These are phyloP conservation scores for Durusdinium trenchii DNA, from an alignment of 73 alveolate species.

Conservation along the genomic window DNA sequence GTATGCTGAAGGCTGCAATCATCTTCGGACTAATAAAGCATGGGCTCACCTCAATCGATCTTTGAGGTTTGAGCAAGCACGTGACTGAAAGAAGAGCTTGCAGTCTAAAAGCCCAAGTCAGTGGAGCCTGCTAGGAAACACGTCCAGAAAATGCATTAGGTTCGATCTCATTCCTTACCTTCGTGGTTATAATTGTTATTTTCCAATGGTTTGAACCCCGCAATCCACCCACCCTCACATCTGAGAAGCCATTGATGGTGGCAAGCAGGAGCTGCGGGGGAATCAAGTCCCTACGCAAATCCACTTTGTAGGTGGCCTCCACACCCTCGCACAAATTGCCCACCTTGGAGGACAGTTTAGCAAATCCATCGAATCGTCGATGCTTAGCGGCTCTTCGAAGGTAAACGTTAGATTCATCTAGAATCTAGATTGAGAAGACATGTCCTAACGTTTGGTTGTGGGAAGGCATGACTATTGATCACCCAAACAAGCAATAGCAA, in stretches of 20 bases:
- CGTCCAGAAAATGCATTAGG: too few species aligned
- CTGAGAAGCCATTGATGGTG: background rate
- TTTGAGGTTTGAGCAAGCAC: background rate
- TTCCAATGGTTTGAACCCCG: too few species aligned
- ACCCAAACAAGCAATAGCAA: background rate
- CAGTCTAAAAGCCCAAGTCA: too few species aligned
- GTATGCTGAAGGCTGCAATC: background rate
- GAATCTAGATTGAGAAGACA: background rate
- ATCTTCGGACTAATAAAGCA: too few species aligned
- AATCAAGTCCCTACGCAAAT: slow-evolving; percentile 7
- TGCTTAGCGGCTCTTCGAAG: background rate
- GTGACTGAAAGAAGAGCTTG: background rate
- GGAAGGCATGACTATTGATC: background rate
- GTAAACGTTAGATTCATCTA: background rate
- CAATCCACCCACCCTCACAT: too few species aligned
- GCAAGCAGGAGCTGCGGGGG: slow-evolving; percentile 35
- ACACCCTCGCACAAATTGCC: background rate
- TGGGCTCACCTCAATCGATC: background rate
- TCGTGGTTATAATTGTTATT: too few species aligned
- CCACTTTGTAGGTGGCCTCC: background rate
- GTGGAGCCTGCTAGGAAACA: too few species aligned
- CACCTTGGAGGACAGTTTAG: background rate
- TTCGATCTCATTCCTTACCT: too few species aligned
- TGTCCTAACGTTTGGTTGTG: background rate
- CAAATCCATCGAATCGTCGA: background rate